Base-by-base conservation (phyloP, 75 land plant species). In the Pinus taeda region DNA sequence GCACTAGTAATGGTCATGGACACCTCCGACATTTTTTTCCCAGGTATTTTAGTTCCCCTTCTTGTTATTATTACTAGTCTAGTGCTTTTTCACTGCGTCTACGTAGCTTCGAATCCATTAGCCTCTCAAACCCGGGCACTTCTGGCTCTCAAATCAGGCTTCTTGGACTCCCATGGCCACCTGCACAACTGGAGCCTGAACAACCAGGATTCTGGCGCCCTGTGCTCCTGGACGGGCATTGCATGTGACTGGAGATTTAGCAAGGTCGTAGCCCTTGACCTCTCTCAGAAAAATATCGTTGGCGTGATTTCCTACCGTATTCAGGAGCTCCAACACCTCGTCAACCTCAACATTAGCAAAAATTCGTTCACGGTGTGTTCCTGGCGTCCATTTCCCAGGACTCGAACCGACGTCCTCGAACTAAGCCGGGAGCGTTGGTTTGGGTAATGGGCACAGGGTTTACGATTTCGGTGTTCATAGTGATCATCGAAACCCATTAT, bases 151-250 rank as follows among this genome's bases (percentile, higher is more conserved):
- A 90, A 89, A 79, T 76, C 92, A 12, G 42, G 79, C 22, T 15
- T 87, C 26, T 49, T 59, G 9, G 86, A 87, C 66, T 71, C 80
- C 3, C 60, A 49, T 8, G 80, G 77, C 59, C 76, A 75, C 26
- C 77, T 92, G 57, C 64, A 65, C 14, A 85, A 92, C 64, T 92
- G 94, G 94, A 30, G 49, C 20, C 21, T 57, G 59, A 53, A 60
- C 65, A 24, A 17, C 6, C 11, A 55, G 26, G 57, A 39, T 8
- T 29, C 70, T 22, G 55, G 77, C 22, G 30, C 73, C 20, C 89
- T 86, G 3, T 93, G 90, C 77, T 74, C 83, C 22, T 93, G 90
- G 90, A 57, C 81, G 3, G 92, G 94, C 20, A 77, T 90, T 36
- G 57, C 60, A 0, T 92, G 94, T 81, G 77, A 73, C 64, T 15